Conservation (phyloP, 140 eudicot genomes). For the Anethum foeniculum region DNA sequence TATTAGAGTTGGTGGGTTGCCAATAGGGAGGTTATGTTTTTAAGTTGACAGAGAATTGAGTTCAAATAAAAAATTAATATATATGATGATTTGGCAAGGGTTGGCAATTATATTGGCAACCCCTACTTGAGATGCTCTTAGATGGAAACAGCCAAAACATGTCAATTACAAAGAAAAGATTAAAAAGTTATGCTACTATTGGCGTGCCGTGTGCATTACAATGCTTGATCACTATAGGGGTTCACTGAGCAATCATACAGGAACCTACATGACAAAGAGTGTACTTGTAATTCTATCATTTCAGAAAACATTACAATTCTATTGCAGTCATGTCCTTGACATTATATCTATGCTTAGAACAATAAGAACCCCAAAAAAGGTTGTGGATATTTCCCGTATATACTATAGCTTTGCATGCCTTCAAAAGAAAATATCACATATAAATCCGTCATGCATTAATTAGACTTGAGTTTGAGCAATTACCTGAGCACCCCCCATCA, state of each 20-base stretch:
- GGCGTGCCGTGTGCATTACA: too few relatives aligned
- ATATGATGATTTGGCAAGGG: too few relatives aligned
- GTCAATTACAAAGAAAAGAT: neutral
- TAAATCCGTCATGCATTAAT: neutral
- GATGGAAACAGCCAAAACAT: neutral
- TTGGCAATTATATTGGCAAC: too few relatives aligned
- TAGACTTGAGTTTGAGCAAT: neutral
- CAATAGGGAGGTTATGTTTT: too few relatives aligned
- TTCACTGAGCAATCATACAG: neutral
- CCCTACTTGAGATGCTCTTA: neutral
- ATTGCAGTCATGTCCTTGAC: neutral
- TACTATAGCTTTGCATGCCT: neutral
- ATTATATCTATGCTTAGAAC: neutral
- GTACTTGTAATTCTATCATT: neutral
- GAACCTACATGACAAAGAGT: neutral
- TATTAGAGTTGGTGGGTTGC: too few relatives aligned
- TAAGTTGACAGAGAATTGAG: too few relatives aligned
- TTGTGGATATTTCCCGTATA: too few relatives aligned
- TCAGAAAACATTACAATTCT: neutral
- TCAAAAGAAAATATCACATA: neutral
- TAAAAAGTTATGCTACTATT: neutral
- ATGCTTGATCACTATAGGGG: neutral
- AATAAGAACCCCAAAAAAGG: neutral
- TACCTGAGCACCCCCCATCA: slow-evolving; percentile 99
- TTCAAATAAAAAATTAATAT: too few relatives aligned